These are phyloP conservation scores for Sindora glabra DNA, from an alignment of 306 rosid species.

Conservation along the genomic window DNA sequence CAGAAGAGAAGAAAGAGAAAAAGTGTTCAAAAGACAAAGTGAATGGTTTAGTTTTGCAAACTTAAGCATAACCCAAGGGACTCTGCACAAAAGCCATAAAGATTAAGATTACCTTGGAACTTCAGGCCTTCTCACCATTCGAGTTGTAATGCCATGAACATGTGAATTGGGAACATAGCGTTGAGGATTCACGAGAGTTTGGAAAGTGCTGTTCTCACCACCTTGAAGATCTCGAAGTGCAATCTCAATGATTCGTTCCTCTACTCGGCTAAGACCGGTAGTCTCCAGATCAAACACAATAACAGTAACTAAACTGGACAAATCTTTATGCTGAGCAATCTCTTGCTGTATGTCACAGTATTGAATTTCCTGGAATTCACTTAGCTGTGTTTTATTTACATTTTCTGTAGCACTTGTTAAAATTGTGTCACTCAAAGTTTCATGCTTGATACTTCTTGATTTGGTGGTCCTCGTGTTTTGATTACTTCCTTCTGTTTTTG, in stretches of 20 bases:
- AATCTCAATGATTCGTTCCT: slow-evolving; percentile 61
- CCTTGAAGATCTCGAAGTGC: slow-evolving; percentile 79
- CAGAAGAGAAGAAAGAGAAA: slow-evolving; percentile 7
- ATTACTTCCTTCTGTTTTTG: slow-evolving; percentile 50
- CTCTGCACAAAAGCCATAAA: neutral
- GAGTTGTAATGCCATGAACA: slow-evolving; percentile 53
- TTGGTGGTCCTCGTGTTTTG: slow-evolving; percentile 29
- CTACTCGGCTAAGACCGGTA: slow-evolving; percentile 56
- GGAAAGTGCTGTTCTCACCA: slow-evolving; percentile 81
- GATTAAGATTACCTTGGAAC: slow-evolving; percentile 73
- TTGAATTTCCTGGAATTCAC: slow-evolving; percentile 44
- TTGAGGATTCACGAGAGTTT: slow-evolving; percentile 81
- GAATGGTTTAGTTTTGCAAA: slow-evolving; percentile 2
- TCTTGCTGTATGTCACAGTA: slow-evolving; percentile 34
- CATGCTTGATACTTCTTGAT: slow-evolving; percentile 39
- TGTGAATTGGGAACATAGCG: slow-evolving; percentile 37
- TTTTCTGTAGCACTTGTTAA: slow-evolving; percentile 35
- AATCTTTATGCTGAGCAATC: slow-evolving; percentile 53
- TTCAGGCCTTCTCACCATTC: slow-evolving; percentile 52
- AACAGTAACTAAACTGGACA: slow-evolving; percentile 44
- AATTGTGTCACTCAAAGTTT: slow-evolving; percentile 43
- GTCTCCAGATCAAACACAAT: slow-evolving; percentile 75
- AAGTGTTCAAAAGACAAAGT: neutral
- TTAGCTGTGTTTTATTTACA: slow-evolving; percentile 41
- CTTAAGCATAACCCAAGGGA: neutral